These are phyloP conservation scores for Helicocarpus griseus DNA, from an alignment of 2,329 filamentous ascomycete genomes.

Conservation along the genomic window DNA sequence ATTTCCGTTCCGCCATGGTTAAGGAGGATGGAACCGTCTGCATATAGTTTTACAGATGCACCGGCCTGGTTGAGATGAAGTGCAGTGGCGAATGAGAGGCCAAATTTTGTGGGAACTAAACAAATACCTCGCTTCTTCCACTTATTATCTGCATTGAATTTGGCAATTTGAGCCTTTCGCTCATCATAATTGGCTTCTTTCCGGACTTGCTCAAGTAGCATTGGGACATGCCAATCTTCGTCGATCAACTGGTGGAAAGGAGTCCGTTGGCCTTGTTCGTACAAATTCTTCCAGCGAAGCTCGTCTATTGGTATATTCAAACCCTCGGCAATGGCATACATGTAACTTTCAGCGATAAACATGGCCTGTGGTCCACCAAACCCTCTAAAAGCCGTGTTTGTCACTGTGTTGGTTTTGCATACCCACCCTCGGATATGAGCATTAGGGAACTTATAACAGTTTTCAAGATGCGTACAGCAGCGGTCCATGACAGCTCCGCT, in stretches of 20 bases:
- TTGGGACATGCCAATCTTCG: constrained; percentile 18
- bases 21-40: constrained; percentile 17
- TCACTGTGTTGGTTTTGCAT: constrained; percentile 18
- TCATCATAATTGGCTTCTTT: constrained; percentile 11
- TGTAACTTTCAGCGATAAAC: constrained; percentile 17
- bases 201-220: constrained; percentile 16
- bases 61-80: constrained; percentile 19
- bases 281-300: constrained; percentile 15
- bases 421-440: constrained; percentile 16
- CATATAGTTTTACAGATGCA: constrained; percentile 16
- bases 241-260: constrained; percentile 18
- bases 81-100: constrained; percentile 19
- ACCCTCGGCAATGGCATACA: constrained; percentile 15
- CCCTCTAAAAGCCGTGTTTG: constrained; percentile 18
- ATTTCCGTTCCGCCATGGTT: constrained; percentile 20
- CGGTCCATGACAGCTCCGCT: constrained; percentile 18
- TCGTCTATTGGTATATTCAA: constrained; percentile 14
- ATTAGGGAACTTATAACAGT: constrained; percentile 18
- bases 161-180: constrained; percentile 6
- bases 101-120: constrained; percentile 19
- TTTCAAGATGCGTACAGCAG: constrained; percentile 17
- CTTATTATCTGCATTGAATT: constrained; percentile 14
- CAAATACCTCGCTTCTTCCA: constrained; percentile 18
- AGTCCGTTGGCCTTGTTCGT: constrained; percentile 14
- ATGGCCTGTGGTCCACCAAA: constrained; percentile 19